Base-by-base conservation (phyloP, 148 eudicot genomes). In the Linanthus parryae region DNA sequence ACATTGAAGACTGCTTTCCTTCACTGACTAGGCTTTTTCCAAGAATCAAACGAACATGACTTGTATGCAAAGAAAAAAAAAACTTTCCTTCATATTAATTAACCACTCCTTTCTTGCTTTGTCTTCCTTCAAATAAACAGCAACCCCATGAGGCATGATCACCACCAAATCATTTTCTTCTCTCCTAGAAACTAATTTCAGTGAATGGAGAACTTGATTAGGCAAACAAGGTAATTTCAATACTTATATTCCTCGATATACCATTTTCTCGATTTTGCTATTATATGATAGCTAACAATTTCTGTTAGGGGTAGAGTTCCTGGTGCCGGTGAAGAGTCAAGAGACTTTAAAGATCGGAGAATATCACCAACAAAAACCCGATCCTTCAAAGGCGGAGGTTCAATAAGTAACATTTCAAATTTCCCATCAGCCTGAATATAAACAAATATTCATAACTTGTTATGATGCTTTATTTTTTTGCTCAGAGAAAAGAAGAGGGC, bases 401-500 rank as follows among this genome's bases (percentile, higher is more conserved):
- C 27, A 12, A 54, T 12, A 38, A 4, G 2, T 11, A 11, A 1
- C 18, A 31, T 15, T 7, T 3, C 31, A 1, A 25, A 19, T 14
- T 7, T 36, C 19, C 7, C 7, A 1, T 24, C 8, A 42, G 21
- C 17, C 8, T 6, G 2, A 37, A 9, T 20, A 50, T 11, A 31
- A 28, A 2, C 29, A 27, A 20, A 11, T 14, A 5, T 15, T 21
- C 19, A 8, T 17, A 3, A 13, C 6, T 4, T 48, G 13, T 18
- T 14, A 14, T 9, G 9, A 2, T 27, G 14, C 21, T 48, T 14
- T 17, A 17, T 26, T 26, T 3, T 12, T 28, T 29, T 14, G 17
- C 20, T 3, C 68, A 78, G 83, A 65, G 45, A 69, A 54, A 46
- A 70, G 28, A 56, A 75, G 55, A 66, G 63, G 68, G 60, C 81